Base-by-base conservation (phyloP, 257 asterid genomes). In the Coffea eugenioides region DNA sequence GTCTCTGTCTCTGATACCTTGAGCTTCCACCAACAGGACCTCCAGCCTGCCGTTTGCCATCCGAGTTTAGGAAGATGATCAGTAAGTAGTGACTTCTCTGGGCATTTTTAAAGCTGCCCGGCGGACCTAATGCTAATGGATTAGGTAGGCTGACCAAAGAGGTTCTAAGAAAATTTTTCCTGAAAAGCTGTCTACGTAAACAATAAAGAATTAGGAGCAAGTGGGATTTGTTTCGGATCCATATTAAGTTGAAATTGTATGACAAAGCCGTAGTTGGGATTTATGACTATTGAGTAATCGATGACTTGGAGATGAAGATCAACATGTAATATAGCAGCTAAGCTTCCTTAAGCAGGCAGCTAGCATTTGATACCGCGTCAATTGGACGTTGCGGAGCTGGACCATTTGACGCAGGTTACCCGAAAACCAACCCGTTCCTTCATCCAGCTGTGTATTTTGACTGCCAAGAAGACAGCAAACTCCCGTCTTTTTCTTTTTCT, bases 21-120 rank as follows among this genome's bases (percentile, higher is more conserved):
- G 67, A n/a, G 77, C 84, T 57, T 81, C 84, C 77, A 81, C 73
- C 54, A 81, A 49, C 77, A 76, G 36, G 10, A 81, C 78, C 74
- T 81, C 80, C 11, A 81, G 54, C 41, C 69, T 46, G 14, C 84
- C 84, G 3, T 15, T 69, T 25, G 77, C 41, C 84, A 76, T 76
- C n/a, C 25, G 64, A 56, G 64, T 18, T 56, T 56, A 56, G 64
- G 10, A 56, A 56, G 64, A 56, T 56, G 64, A 56, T 56, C 64
- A 6, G 25, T 0, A 31, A 6, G 25, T 0, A 31, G 34, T 56
- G 64, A 56, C n/a, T 18, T 18, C 5, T 5, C n/a, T 16, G 8
- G 62, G 71, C 14, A 67, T 5, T 31, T 34, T 67, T 31, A 3
- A 65, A 31, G 20, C 13, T 46, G 46, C 71, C 31, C 5, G 25